Base-by-base conservation (phyloP, 2,329 filamentous ascomycete species). In the Fusarium oxysporum region DNA sequence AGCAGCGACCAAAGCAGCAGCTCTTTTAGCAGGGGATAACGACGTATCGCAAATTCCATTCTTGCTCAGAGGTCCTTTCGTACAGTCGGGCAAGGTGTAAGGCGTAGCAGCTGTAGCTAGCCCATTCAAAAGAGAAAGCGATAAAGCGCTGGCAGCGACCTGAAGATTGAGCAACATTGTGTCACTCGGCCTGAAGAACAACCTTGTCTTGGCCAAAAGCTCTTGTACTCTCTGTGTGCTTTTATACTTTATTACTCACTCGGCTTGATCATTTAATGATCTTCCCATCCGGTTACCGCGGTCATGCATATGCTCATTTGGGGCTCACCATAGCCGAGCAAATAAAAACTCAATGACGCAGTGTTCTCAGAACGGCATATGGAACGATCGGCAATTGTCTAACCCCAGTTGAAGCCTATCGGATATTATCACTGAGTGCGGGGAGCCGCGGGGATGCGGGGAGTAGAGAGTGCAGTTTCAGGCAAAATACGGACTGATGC, bases 221-320 rank as follows among this genome's bases (percentile, higher is more conserved):
- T 17, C 7, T 1, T 2, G 7, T 8, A 23, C 10, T 5, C 1
- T 0, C 3, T 4, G 16, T 5, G 8, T 6, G 1, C 8, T 7
- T 43, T 43, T 66, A 66, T 65, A 65, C 13, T 43, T 38, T 8
- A 4, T 7, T n/a, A 5, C 7, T 12, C 5, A 2, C 12, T 14
- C 14, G 9, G 2, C 19, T 11, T n/a, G 3, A 11, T 8, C 4
- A 37, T 2, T 19, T 16, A 12, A n/a, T 28, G 6, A 6, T 8
- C 5, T 13, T 32, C 17, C 14, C 23, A 6, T 5, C 6, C 21
- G 3, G 30, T 7, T 13, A 2, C 3, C 51, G 33, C 40, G 51
- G 44, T 23, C 8, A 3, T n/a, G 13, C 28, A 43, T 41, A 23
- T 12, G 25, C 8, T 12, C 25, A 30, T 33, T 47, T 50, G 40